phyloP scores from a whole-genome alignment of 2,329 filamentous ascomycete species.

The Penicillium sp. region DNA sequence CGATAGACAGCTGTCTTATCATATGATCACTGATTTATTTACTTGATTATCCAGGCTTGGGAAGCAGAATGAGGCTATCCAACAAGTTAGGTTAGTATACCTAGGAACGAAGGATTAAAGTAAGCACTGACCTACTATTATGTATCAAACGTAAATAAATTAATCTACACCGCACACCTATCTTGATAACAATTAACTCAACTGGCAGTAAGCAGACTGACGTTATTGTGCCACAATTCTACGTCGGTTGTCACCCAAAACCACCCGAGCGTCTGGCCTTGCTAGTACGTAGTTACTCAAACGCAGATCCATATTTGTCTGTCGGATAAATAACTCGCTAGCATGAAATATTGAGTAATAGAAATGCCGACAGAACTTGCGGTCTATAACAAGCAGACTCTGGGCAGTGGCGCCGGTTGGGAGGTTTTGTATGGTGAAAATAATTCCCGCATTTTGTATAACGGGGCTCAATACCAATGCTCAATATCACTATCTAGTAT shows the following conservation, averaged over 20 bases:
- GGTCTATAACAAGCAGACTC: background rate
- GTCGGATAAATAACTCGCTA: background rate
- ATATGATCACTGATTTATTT: background rate
- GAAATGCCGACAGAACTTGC: background rate
- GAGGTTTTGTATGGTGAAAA: constrained; percentile 4
- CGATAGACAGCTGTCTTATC: background rate
- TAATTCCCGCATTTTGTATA: constrained; percentile 3
- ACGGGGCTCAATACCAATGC: too few species aligned
- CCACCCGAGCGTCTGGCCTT: background rate
- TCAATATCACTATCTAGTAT: background rate
- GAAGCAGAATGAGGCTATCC: background rate
- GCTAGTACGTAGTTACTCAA: background rate
- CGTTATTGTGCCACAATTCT: background rate
- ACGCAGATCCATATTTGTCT: background rate
- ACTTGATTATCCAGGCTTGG: background rate
- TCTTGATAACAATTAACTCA: background rate
- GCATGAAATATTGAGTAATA: background rate
- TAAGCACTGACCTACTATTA: too few species aligned
- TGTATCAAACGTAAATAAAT: too few species aligned
- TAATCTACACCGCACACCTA: too few species aligned
- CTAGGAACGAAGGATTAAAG: too few species aligned
- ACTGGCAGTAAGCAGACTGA: background rate
- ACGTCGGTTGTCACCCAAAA: background rate
- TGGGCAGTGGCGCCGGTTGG: background rate
- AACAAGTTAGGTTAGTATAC: background rate